Percentiles rank a stretch among this genome's conserved stretches.
phyloP scores from a whole-genome alignment of 768 basidiomycete species.

The Exsudoporus frostii region DNA sequence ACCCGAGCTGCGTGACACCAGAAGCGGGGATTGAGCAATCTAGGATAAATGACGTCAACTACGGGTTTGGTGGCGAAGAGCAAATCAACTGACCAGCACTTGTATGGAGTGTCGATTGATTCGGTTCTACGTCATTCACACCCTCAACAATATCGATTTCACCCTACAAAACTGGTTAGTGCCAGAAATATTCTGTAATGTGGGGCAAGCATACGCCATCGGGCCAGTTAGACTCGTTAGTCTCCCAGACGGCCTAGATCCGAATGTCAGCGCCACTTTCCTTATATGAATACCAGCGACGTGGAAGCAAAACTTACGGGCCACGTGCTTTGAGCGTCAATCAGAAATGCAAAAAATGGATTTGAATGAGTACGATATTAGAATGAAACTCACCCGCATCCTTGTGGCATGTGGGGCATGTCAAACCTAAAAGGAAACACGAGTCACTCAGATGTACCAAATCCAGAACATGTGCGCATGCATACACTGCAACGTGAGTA shows the following conservation, averaged over 20 bases:
- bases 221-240: constrained; percentile 24
- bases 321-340: constrained; percentile 31
- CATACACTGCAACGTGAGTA: constrained; percentile 35
- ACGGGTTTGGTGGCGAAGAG: background rate
- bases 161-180: constrained; percentile 20
- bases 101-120: constrained; percentile 57
- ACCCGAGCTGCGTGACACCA: constrained; percentile 26
- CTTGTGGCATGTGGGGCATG: constrained; percentile 36
- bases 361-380: background rate
- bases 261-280: constrained; percentile 8
- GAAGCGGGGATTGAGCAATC: constrained; percentile 29
- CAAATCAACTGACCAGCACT: constrained; percentile 35
- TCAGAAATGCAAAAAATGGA: background rate
- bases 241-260: constrained; percentile 31
- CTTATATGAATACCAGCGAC: background rate
- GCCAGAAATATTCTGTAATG: background rate
- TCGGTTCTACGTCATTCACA: constrained; percentile 53
- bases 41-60: background rate
- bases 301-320: constrained; percentile 23
- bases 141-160: constrained; percentile 34
- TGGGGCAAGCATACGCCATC: constrained; percentile 13
- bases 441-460: background rate
- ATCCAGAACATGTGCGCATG: background rate
- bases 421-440: constrained; percentile 25
- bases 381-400: constrained; percentile 29